These are phyloP conservation scores for Colletotrichum orchidophilum DNA, from an alignment of 2,329 filamentous ascomycete genomes.

Conservation along the genomic window DNA sequence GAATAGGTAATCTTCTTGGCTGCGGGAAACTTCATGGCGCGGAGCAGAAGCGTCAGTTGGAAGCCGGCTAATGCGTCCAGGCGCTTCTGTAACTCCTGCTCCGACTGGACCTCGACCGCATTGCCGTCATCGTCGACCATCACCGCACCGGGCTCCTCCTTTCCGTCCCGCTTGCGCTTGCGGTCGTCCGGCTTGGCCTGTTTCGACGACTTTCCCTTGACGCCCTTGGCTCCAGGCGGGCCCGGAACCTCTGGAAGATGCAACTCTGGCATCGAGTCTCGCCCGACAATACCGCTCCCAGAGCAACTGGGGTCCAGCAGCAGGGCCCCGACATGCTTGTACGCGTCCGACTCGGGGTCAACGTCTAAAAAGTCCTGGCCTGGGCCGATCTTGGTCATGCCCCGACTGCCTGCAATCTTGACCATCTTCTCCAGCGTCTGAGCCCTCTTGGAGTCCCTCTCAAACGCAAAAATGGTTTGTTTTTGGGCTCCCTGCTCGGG, in stretches of 20 bases:
- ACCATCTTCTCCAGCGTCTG: slow-evolving; percentile 88
- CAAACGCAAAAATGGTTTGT: slow-evolving; percentile 77
- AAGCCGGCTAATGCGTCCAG: slow-evolving; percentile 81
- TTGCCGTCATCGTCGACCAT: slow-evolving; percentile 66
- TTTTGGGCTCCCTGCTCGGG: slow-evolving; percentile 46
- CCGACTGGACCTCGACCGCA: slow-evolving; percentile 60
- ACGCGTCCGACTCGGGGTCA: slow-evolving; percentile 70
- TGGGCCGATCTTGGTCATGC: slow-evolving; percentile 72
- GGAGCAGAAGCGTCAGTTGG: slow-evolving; percentile 82
- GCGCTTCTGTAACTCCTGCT: slow-evolving; percentile 68
- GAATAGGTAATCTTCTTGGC: slow-evolving; percentile 87
- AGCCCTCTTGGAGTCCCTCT: slow-evolving; percentile 77
- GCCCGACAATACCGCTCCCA: slow-evolving; percentile 91
- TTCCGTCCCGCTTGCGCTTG: slow-evolving; percentile 56
- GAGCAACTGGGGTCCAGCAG: slow-evolving; percentile 95
- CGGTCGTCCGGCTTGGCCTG: slow-evolving; percentile 39
- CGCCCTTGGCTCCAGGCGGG: slow-evolving; percentile 34
- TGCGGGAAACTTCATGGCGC: slow-evolving; percentile 83
- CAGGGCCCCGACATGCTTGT: slow-evolving; percentile 78
- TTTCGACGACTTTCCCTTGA: slow-evolving; percentile 17
- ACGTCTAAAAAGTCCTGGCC: slow-evolving; percentile 85
- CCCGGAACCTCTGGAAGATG: slow-evolving; percentile 60
- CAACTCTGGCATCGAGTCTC: slow-evolving; percentile 79
- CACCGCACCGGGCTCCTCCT: slow-evolving; percentile 42
- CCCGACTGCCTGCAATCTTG: slow-evolving; percentile 74